A percentile compares a stretch with the other conserved stretches of the same genome.
phyloP scores from a whole-genome alignment of 208 protist species.

The Trypanosomatidae sp. region DNA sequence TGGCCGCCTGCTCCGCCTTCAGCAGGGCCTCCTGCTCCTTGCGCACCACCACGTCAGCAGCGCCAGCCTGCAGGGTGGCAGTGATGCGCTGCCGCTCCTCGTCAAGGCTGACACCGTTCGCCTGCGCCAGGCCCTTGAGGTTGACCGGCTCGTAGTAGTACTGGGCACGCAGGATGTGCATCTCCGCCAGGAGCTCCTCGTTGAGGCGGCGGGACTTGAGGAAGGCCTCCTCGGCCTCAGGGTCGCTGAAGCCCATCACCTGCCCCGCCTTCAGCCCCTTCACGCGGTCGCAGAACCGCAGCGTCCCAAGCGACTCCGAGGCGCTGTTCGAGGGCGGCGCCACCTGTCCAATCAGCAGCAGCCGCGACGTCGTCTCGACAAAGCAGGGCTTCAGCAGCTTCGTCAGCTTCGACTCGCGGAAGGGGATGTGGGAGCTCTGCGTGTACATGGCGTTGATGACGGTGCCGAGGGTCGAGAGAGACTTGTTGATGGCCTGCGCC shows the following conservation, averaged over 20 bases:
- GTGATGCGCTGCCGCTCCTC: conserved; percentile 32
- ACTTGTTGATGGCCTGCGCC: conserved; percentile 92
- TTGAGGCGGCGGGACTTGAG: conserved; percentile 47
- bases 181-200: conserved; percentile 76
- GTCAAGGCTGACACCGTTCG: conserved; percentile 35
- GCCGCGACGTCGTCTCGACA: conserved; percentile 50
- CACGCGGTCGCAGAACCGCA: conserved; percentile 89
- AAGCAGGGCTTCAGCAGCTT: conserved; percentile 87
- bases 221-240: conserved; percentile 66
- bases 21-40: conserved; percentile 53
- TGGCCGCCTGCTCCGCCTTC: conserved; percentile 31
- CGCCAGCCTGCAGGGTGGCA: conserved; percentile 32
- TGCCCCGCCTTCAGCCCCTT: conserved; percentile 78
- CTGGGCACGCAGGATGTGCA: conserved; percentile 80
- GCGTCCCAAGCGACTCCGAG: conserved; percentile 73
- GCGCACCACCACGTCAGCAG: conserved; percentile 25
- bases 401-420: conserved; percentile 93
- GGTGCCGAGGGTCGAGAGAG: conserved; percentile 79
- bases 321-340: conserved; percentile 59
- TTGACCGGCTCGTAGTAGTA: conserved; percentile 59
- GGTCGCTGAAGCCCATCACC: conserved; percentile 51
- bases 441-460: conserved; percentile 89
- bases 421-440: conserved; percentile 78
- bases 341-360: conserved; percentile 89
- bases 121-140: conserved; percentile 30